Evolutionary conservation across 352 stramenopile genomes (phyloP).

Genomic region (Saprolegnia parasitica): DNA sequence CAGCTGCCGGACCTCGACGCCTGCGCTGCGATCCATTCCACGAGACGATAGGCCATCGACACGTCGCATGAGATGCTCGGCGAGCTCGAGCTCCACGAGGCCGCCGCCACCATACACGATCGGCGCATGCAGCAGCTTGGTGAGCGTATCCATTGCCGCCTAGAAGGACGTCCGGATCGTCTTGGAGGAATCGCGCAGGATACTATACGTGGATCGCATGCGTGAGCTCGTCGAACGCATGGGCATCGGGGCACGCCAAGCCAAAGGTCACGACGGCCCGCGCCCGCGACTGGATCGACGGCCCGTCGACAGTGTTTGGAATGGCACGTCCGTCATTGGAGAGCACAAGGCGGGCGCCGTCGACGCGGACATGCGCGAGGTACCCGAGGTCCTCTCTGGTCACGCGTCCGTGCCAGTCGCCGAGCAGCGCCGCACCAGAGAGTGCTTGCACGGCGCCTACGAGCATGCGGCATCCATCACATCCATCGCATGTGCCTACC

Average conservation of each 20-base stretch:
- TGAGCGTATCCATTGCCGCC: slow-evolving; percentile 12
- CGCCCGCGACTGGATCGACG: background rate
- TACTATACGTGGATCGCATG: slow-evolving; percentile 13
- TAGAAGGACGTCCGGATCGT: background rate
- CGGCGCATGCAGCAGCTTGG: background rate
- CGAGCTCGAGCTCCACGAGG: background rate
- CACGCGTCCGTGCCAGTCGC: slow-evolving; percentile 2
- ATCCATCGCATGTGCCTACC: background rate
- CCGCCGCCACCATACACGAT: background rate
- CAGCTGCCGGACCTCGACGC: background rate
- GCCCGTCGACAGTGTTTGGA: background rate
- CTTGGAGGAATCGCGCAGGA: background rate
- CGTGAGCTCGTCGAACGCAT: slow-evolving; percentile 5
- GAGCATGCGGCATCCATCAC: too few relatives aligned
- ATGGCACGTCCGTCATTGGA: background rate
- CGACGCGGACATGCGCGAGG: background rate
- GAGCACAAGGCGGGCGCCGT: background rate
- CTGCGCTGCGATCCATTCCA: background rate
- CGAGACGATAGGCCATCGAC: background rate
- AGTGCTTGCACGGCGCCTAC: slow-evolving; percentile 19
- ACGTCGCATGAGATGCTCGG: background rate
- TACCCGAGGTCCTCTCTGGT: background rate
- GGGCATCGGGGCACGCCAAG: background rate
- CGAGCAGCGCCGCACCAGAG: background rate
- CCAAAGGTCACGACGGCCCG: slow-evolving; percentile 4